Percentiles rank a stretch among this genome's conserved stretches.
phyloP scores from a whole-genome alignment of 352 stramenopile genomes.

The Pythium vanterpoolii region DNA sequence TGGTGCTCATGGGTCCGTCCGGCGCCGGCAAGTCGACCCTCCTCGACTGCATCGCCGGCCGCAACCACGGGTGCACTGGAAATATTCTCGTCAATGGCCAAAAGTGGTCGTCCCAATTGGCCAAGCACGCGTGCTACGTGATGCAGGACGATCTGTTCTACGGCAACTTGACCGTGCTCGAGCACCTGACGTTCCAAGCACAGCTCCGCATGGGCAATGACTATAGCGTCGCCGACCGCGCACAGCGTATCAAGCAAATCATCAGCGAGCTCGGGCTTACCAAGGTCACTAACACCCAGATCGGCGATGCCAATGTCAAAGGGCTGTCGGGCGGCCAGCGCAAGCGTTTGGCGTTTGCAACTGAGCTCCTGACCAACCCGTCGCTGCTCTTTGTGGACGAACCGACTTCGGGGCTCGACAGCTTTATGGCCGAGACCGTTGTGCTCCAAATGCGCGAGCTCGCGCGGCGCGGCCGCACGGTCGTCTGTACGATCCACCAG shows the following conservation, averaged over 20 bases:
- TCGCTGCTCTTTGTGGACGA: conserved; percentile 86
- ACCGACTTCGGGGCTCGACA: conserved; percentile 60
- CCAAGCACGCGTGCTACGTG: conserved; percentile 67
- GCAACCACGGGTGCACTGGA: conserved; percentile 31
- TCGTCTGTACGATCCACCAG: conserved; percentile 72
- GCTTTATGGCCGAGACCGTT: conserved; percentile 54
- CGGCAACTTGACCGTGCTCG: conserved; percentile 78
- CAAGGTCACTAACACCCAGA: conserved; percentile 44
- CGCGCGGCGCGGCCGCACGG: conserved; percentile 72
- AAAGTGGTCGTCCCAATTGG: conserved; percentile 32
- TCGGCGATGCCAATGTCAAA: conserved; percentile 48
- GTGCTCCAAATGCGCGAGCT: conserved; percentile 55
- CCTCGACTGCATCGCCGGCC: conserved; percentile 46
- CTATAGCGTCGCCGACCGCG: conserved; percentile 22
- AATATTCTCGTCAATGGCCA: conserved; percentile 36
- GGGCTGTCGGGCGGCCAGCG: conserved; percentile 71
- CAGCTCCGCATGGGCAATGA: conserved; percentile 67
- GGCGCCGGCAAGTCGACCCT: conserved; percentile 55
- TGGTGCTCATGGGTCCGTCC: conserved; percentile 62
- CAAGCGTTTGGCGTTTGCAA: conserved; percentile 46
- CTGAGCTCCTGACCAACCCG: conserved; percentile 80
- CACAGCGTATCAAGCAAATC: conserved; percentile 36
- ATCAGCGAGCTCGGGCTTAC: conserved; percentile 39
- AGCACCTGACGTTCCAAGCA: conserved; percentile 89
- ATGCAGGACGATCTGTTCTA: conserved; percentile 92